phyloP scores from a whole-genome alignment of 495 filamentous ascomycete genomes.

The Podospora appendiculata region DNA sequence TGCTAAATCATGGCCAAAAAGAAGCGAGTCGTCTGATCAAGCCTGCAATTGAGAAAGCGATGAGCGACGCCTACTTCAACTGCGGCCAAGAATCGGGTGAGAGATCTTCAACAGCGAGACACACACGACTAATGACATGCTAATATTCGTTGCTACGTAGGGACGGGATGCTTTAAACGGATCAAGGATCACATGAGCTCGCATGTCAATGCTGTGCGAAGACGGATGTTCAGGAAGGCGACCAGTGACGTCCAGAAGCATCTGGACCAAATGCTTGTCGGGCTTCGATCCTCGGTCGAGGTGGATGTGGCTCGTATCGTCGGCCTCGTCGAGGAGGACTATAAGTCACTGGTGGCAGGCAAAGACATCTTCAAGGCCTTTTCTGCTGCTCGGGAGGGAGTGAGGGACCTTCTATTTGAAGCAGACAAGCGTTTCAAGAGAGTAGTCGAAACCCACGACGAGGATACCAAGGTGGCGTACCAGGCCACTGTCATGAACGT shows the following conservation, averaged over 20 bases:
- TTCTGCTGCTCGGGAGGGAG: not conserved
- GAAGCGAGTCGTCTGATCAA: constrained; percentile 48
- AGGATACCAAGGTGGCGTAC: too few species aligned
- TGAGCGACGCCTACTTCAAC: constrained; percentile 34
- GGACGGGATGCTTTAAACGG: constrained; percentile 36
- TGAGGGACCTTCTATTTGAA: not conserved
- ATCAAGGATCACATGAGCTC: constrained; percentile 41
- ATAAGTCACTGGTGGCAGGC: not conserved
- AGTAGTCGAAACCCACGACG: too few species aligned
- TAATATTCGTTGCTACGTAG: constrained; percentile 9
- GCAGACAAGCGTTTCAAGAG: not conserved
- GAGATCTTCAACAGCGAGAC: not conserved
- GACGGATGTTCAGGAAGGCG: constrained; percentile 39
- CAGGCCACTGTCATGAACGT: too few species aligned
- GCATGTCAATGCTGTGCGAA: constrained; percentile 30
- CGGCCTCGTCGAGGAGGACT: not conserved
- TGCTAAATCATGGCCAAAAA: constrained; percentile 35
- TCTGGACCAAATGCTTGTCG: constrained; percentile 25
- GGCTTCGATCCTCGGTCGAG: constrained; percentile 1
- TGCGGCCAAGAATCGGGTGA: constrained; percentile 39
- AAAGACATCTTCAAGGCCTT: not conserved
- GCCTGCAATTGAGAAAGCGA: constrained; percentile 33
- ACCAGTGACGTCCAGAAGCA: constrained; percentile 24
- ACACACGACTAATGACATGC: too few species aligned
- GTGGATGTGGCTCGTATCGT: not conserved